Percentiles rank a stretch among this genome's conserved stretches.
phyloP scores from a whole-genome alignment of 345 rosid genomes.

The Iberis pinnata region DNA sequence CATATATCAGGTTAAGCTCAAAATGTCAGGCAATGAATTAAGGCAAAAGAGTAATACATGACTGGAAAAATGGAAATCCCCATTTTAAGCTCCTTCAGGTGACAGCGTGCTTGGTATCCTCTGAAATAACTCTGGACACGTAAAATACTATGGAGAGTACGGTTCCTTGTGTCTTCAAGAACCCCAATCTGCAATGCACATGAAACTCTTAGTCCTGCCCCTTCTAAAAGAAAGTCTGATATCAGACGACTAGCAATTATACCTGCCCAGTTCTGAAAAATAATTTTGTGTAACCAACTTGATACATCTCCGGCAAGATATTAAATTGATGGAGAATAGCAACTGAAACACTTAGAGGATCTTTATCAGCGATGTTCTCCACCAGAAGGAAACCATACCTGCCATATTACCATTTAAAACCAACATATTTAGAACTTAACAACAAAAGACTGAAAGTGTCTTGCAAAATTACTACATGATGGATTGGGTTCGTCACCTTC shows the following conservation, averaged over 20 bases:
- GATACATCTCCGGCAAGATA: slow-evolving; percentile 97
- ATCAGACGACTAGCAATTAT: slow-evolving; percentile 10
- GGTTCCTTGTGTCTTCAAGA: slow-evolving; percentile 96
- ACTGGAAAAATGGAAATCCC: slow-evolving; percentile 65
- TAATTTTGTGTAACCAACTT: slow-evolving; percentile 95
- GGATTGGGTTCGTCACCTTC: slow-evolving; percentile 46
- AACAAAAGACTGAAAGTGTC: slow-evolving; percentile 10
- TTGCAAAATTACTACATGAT: slow-evolving; percentile 12
- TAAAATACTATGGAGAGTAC: slow-evolving; percentile 89
- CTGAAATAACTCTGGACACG: slow-evolving; percentile 94
- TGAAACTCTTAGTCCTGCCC: slow-evolving; percentile 1
- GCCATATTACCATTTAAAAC: slow-evolving; percentile 21
- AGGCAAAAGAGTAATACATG: slow-evolving; percentile 48
- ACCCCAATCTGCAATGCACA: slow-evolving; percentile 68
- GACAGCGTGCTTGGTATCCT: slow-evolving; percentile 76
- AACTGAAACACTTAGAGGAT: slow-evolving; percentile 91
- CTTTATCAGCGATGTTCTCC: slow-evolving; percentile 71
- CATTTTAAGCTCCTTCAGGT: slow-evolving; percentile 51
- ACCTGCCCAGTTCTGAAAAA: slow-evolving; percentile 99
- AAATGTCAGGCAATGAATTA: background rate
- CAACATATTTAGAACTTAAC: slow-evolving; percentile 1
- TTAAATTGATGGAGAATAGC: slow-evolving; percentile 97
- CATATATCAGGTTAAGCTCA: slow-evolving; percentile 10
- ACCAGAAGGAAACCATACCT: slow-evolving; percentile 96
- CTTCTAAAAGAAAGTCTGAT: slow-evolving; percentile 9